Percentiles rank a stretch among this genome's conserved stretches.
Conservation (phyloP, 257 asterid genomes). For the Vinca minor region DNA sequence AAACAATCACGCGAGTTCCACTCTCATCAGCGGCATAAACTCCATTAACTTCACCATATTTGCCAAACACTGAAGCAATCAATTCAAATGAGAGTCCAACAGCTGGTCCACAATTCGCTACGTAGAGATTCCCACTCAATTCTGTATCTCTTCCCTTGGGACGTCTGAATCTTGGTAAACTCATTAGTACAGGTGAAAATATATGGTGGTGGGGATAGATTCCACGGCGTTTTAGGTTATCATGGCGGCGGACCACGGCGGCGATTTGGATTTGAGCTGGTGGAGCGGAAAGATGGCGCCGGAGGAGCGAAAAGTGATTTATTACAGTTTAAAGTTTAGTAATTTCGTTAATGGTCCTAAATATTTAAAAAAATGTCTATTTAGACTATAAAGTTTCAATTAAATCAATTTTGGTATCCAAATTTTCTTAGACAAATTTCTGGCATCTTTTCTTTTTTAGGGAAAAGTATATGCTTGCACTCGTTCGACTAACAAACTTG, state of each 20-base stretch:
- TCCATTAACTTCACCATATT: constrained; percentile 59
- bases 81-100: constrained; percentile 61
- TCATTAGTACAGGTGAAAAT: no score
- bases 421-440: no score
- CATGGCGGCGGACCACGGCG: no score
- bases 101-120: constrained; percentile 94
- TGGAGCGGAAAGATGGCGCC: not conserved
- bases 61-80: constrained; percentile 51
- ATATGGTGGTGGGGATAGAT: no score
- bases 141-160: constrained; percentile 46
- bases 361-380: not conserved
- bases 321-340: not conserved
- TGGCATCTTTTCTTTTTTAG: no score
- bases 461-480: no score
- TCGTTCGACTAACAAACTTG: no score
- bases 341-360: not conserved
- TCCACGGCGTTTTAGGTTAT: no score
- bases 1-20: constrained; percentile 84
- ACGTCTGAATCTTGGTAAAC: constrained; percentile 57
- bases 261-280: no score
- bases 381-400: not conserved
- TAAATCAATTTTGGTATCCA: no score
- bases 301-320: no score
- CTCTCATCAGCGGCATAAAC: constrained; percentile 80
- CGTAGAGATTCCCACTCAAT: constrained; percentile 63